A percentile compares a stretch with the other conserved stretches of the same genome.
phyloP scores from a whole-genome alignment of 805 yeast genomes.

The Torulaspora microellipsoides region DNA sequence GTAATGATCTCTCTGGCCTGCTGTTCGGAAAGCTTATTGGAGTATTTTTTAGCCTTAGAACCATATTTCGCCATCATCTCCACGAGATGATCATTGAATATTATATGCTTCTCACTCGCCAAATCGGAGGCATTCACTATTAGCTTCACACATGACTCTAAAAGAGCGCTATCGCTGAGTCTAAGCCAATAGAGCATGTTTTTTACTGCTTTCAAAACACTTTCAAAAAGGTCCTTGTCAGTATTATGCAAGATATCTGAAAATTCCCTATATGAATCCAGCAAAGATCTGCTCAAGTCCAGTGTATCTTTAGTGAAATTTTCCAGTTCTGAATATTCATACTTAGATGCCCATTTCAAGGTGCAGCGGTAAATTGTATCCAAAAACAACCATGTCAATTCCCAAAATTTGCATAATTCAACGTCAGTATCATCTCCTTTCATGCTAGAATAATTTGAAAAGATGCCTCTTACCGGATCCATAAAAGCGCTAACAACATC shows the following conservation, averaged over 20 bases:
- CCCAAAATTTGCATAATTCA: constrained; percentile 54
- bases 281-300: constrained; percentile 64
- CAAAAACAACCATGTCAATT: constrained; percentile 64
- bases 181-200: constrained; percentile 76
- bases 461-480: constrained; percentile 62
- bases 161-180: constrained; percentile 69
- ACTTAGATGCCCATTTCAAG: constrained; percentile 67
- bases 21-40: constrained; percentile 62
- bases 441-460: constrained; percentile 30
- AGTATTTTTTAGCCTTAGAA: constrained; percentile 58
- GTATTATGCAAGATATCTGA: constrained; percentile 36
- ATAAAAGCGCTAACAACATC: constrained; percentile 62
- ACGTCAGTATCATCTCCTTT: constrained; percentile 23
- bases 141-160: constrained; percentile 62
- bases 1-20: constrained; percentile 62
- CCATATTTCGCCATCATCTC: constrained; percentile 59
- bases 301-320: constrained; percentile 86
- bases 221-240: constrained; percentile 41
- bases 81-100: constrained; percentile 49
- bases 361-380: constrained; percentile 64
- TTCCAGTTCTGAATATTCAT: constrained; percentile 51
- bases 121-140: constrained; percentile 63
- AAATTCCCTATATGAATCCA: constrained; percentile 61
- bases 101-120: constrained; percentile 50
- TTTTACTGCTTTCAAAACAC: constrained; percentile 58